These are phyloP conservation scores for Dimargaris verticillata DNA, from an alignment of 192 early-diverging fungal genomes.

Conservation along the genomic window DNA sequence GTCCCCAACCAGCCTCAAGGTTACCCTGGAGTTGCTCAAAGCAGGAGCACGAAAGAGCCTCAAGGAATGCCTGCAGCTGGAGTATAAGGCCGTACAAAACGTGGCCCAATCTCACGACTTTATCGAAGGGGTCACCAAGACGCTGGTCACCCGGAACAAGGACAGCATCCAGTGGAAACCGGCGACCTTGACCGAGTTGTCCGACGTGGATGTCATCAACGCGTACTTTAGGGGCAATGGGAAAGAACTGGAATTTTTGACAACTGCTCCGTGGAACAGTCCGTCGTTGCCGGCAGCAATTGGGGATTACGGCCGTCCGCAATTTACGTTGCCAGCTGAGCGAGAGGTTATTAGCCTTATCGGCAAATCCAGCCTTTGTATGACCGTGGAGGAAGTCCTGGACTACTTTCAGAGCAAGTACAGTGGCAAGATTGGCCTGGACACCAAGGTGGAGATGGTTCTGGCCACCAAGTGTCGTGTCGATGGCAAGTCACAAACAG, in stretches of 20 bases:
- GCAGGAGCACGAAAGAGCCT: constrained; percentile 48
- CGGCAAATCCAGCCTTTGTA: constrained; percentile 34
- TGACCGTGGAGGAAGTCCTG: constrained; percentile 37
- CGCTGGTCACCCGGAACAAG: constrained; percentile 49
- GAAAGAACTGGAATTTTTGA: neutral
- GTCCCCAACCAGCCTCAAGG: constrained; percentile 79
- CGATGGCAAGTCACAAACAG: neutral
- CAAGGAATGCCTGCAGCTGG: constrained; percentile 68
- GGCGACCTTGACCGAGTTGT: constrained; percentile 28
- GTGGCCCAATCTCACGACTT: constrained; percentile 71
- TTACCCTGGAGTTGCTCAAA: constrained; percentile 72
- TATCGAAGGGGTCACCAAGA: constrained; percentile 68
- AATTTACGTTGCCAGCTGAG: constrained; percentile 49
- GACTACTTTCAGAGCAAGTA: constrained; percentile 41
- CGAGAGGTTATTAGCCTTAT: constrained; percentile 44
- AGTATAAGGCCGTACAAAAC: constrained; percentile 63
- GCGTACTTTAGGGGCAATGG: constrained; percentile 33
- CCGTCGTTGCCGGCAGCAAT: constrained; percentile 18
- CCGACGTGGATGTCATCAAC: constrained; percentile 28
- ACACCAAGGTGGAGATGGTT: constrained; percentile 44
- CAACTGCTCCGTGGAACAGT: neutral
- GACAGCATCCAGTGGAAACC: constrained; percentile 59
- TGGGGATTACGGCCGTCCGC: constrained; percentile 37
- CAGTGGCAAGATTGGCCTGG: constrained; percentile 47
- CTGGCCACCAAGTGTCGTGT: constrained; percentile 31